Evolutionary conservation across 192 early-diverging fungal genomes (phyloP).

Genomic region (Glomus cerebriforme): DNA sequence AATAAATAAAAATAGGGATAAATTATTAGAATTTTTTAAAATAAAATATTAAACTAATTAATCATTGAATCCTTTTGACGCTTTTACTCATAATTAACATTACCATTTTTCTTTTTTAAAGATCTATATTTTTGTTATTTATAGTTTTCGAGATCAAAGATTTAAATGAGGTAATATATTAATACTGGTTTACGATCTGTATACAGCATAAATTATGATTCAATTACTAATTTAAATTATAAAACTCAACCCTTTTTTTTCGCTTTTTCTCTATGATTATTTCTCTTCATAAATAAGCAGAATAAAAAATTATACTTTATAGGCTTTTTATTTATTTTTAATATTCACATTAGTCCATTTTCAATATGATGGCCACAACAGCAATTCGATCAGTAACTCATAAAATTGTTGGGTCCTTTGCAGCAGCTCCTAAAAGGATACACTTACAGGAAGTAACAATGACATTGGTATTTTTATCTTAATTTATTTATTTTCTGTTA

Average conservation of each 20-base stretch:
- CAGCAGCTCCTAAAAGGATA: neutral
- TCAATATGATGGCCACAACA: slow-evolving; percentile 8
- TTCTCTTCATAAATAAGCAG: too few relatives aligned
- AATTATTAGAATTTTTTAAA: slow-evolving; percentile 22
- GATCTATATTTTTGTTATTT: too few relatives aligned
- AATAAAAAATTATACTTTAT: too few relatives aligned
- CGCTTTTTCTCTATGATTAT: too few relatives aligned
- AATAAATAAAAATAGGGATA: neutral
- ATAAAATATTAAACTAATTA: slow-evolving; percentile 28
- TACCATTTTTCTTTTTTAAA: too few relatives aligned
- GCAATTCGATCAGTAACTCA: neutral
- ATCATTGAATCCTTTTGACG: slow-evolving; percentile 32
- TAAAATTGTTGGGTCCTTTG: neutral
- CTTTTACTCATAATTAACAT: slow-evolving; percentile 35
- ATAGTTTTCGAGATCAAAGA: too few relatives aligned
- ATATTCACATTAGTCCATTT: neutral
- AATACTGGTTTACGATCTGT: too few relatives aligned
- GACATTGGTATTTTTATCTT: slow-evolving; percentile 19
- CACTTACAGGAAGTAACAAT: neutral
- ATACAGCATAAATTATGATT: too few relatives aligned
- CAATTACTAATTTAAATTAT: too few relatives aligned
- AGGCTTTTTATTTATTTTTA: neutral
- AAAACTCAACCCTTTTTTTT: too few relatives aligned
- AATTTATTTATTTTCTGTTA: neutral
- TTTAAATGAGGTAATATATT: too few relatives aligned